Evolutionary conservation across 2,329 filamentous ascomycete genomes (phyloP).

Genomic region (Gaeumannomyces tritici): DNA sequence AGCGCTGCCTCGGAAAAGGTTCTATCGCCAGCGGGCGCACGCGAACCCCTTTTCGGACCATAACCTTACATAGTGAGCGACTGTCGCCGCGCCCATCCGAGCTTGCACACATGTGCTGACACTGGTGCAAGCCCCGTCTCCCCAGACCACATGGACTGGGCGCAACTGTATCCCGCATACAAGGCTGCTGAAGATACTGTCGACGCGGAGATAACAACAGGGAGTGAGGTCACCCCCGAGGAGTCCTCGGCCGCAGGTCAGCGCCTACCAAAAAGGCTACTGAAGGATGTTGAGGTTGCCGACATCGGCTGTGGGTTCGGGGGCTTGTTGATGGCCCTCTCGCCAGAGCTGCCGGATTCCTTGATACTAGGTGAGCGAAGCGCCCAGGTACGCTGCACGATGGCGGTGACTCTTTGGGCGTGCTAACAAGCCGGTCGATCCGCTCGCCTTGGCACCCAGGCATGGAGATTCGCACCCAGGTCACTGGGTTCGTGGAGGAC

Average conservation of each 20-base stretch:
- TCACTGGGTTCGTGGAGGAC: constrained; percentile 84
- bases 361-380: constrained; percentile 63
- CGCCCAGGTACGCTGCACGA: background rate
- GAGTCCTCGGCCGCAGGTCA: constrained; percentile 9
- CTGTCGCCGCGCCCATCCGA: background rate
- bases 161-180: constrained; percentile 69
- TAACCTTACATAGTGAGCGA: constrained; percentile 60
- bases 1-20: constrained; percentile 82
- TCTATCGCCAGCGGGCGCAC: constrained; percentile 92
- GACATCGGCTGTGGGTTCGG: constrained; percentile 98
- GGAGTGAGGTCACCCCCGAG: background rate
- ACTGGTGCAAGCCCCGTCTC: constrained; percentile 54
- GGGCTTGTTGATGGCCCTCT: constrained; percentile 77
- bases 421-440: background rate
- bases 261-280: constrained; percentile 27
- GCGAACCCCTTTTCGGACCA: constrained; percentile 98
- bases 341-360: constrained; percentile 70
- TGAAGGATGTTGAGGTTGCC: constrained; percentile 75
- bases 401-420: background rate
- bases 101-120: background rate
- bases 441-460: constrained; percentile 34
- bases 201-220: constrained; percentile 6
- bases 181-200: constrained; percentile 19
- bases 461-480: constrained; percentile 85
- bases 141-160: constrained; percentile 88